Base-by-base conservation (phyloP, 192 early-diverging fungal species). In the Coemansia sp. region DNA sequence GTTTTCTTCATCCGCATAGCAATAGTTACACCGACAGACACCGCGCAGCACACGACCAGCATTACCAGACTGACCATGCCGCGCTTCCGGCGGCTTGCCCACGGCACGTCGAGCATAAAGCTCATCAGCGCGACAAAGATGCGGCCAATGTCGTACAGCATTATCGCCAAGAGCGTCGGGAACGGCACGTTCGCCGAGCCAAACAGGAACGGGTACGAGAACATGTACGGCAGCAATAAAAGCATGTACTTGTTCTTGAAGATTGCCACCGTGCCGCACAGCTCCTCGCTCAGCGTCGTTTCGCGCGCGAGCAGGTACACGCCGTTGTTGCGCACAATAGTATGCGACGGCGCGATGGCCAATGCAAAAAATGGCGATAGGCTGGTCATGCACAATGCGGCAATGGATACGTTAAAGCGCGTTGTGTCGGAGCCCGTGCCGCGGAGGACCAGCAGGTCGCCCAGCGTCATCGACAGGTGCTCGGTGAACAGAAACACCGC, bases 271-370 rank as follows among this genome's bases (percentile, higher is more conserved):
- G 64, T 62, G n/a, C 64, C 55, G 12, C n/a, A 25, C 10, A 70
- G 16, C 31, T 76, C 73, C 12, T 38, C 46, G 1, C 33, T 11
- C 4, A 70, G 18, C 1, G 47, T 66, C 1, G 73, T 62, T 47
- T 62, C 47, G 10, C 55, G 73, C 16, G 73, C 58, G 30, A 69
- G 57, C 54, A 76, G 16, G 29, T 66, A 70, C 10, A 76, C 73
- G 4, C 73, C 73, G 47, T 76, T 65, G 40, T 48, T 56, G 28
- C 73, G 73, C 18, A 76, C 67, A 8, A 76, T 59, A 11, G 46
- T 60, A 44, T 65, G 42, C n/a, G 56, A 21, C 1, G 73, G 65
- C n/a, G 67, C 65, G 12, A 76, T 62, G 4, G 73, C 58, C 16
- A 53, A 25, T 1, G 67, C 58, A 3, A 62, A 30, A 9, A 69